Evolutionary conservation across 768 basidiomycete species (phyloP).

Genomic region (Boletus speciosus): DNA sequence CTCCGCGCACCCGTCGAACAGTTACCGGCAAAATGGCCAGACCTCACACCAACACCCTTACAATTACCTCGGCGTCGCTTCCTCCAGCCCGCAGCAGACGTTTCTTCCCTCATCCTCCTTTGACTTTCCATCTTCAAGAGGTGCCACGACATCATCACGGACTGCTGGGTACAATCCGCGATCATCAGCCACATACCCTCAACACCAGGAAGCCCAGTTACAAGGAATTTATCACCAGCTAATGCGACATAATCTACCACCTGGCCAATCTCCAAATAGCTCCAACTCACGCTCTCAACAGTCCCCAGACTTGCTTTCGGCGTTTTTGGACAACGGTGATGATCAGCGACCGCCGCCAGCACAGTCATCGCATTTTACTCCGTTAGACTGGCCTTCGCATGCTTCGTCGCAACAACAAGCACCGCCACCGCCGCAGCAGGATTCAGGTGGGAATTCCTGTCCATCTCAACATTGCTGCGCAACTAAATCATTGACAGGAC

Average conservation of each 20-base stretch:
- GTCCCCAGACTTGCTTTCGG: slow-evolving; percentile 27
- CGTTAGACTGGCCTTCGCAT: slow-evolving; percentile 36
- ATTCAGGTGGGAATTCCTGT: slow-evolving; percentile 17
- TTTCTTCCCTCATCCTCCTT: slow-evolving; percentile 25
- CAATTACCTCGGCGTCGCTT: slow-evolving; percentile 20
- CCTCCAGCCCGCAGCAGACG: slow-evolving; percentile 19
- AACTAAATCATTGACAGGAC: slow-evolving; percentile 14
- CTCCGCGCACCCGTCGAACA: slow-evolving; percentile 23
- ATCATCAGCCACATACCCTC: slow-evolving; percentile 22
- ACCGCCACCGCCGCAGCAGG: slow-evolving; percentile 21
- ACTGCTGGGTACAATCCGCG: slow-evolving; percentile 25
- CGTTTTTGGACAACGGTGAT: slow-evolving; percentile 29
- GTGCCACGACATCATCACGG: slow-evolving; percentile 22
- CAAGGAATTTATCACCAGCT: slow-evolving; percentile 32
- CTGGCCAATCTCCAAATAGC: slow-evolving; percentile 16
- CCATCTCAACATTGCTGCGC: neutral
- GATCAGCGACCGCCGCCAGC: slow-evolving; percentile 24
- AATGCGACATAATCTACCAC: slow-evolving; percentile 26
- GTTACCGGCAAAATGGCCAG: slow-evolving; percentile 29
- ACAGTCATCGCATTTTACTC: slow-evolving; percentile 22
- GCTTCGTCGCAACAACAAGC: slow-evolving; percentile 22
- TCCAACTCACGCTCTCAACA: slow-evolving; percentile 23
- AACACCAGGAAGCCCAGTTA: slow-evolving; percentile 29
- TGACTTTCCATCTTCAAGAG: slow-evolving; percentile 30
- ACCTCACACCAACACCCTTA: slow-evolving; percentile 27